Evolutionary conservation across 176 grass and related monocot genomes (phyloP), one percentile per base, ranked within the genome.

Genomic region (Thinopyrum elongatum): DNA sequence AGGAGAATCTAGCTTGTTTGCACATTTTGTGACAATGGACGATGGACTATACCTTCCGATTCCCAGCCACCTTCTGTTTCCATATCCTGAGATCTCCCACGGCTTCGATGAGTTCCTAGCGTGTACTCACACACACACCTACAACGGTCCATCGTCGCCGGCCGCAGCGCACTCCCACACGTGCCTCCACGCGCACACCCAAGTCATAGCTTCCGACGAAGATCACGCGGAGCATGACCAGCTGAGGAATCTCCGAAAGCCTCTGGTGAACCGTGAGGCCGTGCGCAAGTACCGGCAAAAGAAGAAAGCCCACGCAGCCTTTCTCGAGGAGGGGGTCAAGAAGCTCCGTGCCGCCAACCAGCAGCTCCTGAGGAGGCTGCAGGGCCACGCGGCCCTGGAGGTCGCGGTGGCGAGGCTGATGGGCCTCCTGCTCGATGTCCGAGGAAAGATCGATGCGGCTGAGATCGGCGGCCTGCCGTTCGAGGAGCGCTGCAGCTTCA

Each of bases 221-320:
- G 86, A 71, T n/a, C 31, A 63, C 29, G 70, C 26, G 30, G 81
- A 90, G 60, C 88, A 87, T 10, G 89, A 91, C 9, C 41, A 28
- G 15, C 68, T 17, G 39, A 94, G 90, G 51, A 92, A 82, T 33
- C 57, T 35, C 21, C 66, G 82, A 38, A 90, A 79, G 68, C 86
- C 94, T 21, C 42, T 92, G 38, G 94, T 90, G 30, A 98, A 98
- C 39, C 72, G 90, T 62, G 96, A 91, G 74, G 96, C 93, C 21
- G 94, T 98, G n/a, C 91, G 92, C 72, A 98, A 95, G 88, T 98
- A 98, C 85, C 71, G 96, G 65, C 90, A 94, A 80, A 95, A 94
- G 93, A 98, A 98, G 90, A 98, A 98, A 69, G 96, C 96, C 1
- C 96, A 90, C 44, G 77, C 92, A 3, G 74, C 88, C 19, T 98